Evolutionary conservation across 2,329 filamentous ascomycete genomes (phyloP).

Genomic region (Xylaria hypoxylon): DNA sequence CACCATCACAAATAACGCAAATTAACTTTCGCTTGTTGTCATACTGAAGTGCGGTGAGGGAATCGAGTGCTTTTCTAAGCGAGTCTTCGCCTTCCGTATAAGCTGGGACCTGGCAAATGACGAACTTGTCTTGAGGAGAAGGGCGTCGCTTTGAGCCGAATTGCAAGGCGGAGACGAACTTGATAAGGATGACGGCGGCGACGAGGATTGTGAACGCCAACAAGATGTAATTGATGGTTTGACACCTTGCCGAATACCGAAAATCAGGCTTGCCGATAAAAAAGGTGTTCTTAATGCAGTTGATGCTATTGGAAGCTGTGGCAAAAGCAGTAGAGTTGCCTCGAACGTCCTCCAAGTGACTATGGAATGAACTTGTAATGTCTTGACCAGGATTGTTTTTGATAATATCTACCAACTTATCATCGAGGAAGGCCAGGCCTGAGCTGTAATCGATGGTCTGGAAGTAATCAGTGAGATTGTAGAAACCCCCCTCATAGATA

Average conservation of each 20-base stretch:
- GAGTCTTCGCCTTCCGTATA: conserved; percentile 99
- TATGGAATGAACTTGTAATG: conserved; percentile 74
- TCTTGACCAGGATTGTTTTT: conserved; percentile 82
- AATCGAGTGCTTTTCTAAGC: conserved; percentile 91
- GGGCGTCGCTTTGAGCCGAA: conserved; percentile 92
- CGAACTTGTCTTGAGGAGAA: conserved; percentile 94
- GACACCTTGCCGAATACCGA: conserved; percentile 78
- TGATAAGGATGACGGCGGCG: conserved; percentile 81
- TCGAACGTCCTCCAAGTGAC: conserved; percentile 60
- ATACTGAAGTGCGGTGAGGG: conserved; percentile 91
- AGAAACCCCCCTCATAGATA: conserved; percentile 79
- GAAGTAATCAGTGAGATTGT: conserved; percentile 94
- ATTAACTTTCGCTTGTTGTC: conserved; percentile 99
- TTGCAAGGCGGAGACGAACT: conserved; percentile 93
- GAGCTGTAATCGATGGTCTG: conserved; percentile 74
- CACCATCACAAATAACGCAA: conserved; percentile 94
- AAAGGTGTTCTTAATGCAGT: conserved; percentile 86
- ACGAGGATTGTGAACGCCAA: conserved; percentile 88
- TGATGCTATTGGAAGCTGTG: conserved; percentile 73
- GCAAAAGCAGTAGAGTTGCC: conserved; percentile 64
- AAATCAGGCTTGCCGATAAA: conserved; percentile 89
- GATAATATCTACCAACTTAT: conserved; percentile 74
- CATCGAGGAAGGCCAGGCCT: conserved; percentile 75
- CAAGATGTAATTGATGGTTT: conserved; percentile 91
- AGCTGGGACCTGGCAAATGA: conserved; percentile 97